phyloP scores from a whole-genome alignment of 345 rosid species.

The Psidium guajava region DNA sequence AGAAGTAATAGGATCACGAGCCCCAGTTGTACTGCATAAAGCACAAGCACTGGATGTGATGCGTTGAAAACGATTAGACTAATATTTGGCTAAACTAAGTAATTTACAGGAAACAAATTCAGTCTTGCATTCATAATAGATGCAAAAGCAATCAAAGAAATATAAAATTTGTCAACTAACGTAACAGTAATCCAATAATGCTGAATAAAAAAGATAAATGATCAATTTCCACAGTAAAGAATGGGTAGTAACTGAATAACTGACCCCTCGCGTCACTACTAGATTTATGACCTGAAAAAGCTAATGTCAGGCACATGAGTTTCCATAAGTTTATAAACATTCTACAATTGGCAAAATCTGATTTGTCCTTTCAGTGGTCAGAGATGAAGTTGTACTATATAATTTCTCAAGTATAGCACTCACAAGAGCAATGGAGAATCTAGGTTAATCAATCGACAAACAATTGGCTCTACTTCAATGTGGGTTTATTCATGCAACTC shows the following conservation, averaged over 20 bases:
- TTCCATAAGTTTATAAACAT: not conserved
- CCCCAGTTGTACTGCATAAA: constrained; percentile 77
- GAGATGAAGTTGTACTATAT: not conserved
- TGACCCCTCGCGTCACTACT: not conserved
- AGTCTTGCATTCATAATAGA: not conserved
- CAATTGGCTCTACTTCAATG: not conserved
- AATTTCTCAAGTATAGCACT: not conserved
- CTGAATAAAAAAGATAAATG: not conserved
- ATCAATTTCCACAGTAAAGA: not conserved
- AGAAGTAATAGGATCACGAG: constrained; percentile 89
- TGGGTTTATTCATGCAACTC: not conserved
- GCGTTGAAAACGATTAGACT: not conserved
- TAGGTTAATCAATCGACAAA: not conserved
- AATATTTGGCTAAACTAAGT: not conserved
- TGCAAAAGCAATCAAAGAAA: not conserved
- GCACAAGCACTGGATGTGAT: not conserved
- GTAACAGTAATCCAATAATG: not conserved
- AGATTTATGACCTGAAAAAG: not conserved
- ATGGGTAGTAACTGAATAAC: not conserved
- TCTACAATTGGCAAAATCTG: not conserved
- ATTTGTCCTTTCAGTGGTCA: not conserved
- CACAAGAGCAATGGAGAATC: not conserved
- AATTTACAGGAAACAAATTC: not conserved
- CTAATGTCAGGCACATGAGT: not conserved
- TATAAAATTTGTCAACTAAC: not conserved